phyloP scores from a whole-genome alignment of 805 yeast genomes.

The Zygosaccharomyces bisporus region DNA sequence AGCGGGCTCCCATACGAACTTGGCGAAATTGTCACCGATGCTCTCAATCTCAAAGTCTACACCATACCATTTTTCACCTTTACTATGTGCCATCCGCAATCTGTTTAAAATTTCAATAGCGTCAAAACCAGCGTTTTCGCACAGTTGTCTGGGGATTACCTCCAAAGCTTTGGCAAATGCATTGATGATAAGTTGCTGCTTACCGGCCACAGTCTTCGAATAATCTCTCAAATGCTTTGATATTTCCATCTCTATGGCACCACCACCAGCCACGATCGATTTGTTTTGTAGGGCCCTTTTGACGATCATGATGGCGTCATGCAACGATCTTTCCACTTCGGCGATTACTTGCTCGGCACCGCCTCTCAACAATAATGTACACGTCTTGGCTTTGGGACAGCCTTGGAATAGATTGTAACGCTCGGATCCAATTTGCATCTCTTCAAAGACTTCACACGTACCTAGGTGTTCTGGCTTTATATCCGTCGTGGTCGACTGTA shows the following conservation, averaged over 20 bases:
- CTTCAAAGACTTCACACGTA: constrained; percentile 81
- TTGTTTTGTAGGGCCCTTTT: constrained; percentile 88
- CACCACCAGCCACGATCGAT: constrained; percentile 95
- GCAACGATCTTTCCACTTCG: constrained; percentile 95
- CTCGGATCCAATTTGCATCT: constrained; percentile 92
- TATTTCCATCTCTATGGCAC: constrained; percentile 97
- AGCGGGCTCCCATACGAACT: constrained; percentile 97
- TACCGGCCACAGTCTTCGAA: constrained; percentile 86
- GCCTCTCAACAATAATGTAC: constrained; percentile 90
- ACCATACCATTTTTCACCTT: constrained; percentile 89
- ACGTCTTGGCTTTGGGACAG: constrained; percentile 87
- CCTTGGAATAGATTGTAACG: constrained; percentile 92
- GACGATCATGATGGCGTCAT: constrained; percentile 98
- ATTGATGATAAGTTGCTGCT: constrained; percentile 87
- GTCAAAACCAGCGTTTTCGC: constrained; percentile 99
- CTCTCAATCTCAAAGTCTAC: constrained; percentile 83
- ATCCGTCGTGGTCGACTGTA: constrained; percentile 75
- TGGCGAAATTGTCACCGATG: constrained; percentile 78
- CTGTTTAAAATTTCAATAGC: constrained; percentile 91
- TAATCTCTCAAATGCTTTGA: constrained; percentile 84
- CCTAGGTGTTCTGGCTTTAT: constrained; percentile 72
- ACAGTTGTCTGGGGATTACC: constrained; percentile 92
- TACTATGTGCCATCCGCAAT: constrained; percentile 89
- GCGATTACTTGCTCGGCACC: constrained; percentile 98
- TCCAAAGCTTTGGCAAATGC: constrained; percentile 95